Evolutionary conservation across 2,329 filamentous ascomycete species (phyloP), one percentile per base, ranked within the genome.

Genomic region (Paramyrothecium sp.): DNA sequence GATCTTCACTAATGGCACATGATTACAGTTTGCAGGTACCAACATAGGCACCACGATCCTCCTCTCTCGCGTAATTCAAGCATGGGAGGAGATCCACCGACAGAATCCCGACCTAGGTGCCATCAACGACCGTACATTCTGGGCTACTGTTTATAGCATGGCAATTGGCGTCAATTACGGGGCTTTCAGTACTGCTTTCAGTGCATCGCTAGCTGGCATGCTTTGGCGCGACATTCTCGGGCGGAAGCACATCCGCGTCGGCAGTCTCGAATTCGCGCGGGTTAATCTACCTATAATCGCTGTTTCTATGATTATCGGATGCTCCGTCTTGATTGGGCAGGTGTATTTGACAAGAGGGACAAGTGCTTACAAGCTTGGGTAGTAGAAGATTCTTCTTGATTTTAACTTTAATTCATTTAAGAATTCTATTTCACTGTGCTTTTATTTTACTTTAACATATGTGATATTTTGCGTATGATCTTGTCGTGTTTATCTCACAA

Each of bases 41-140:
- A 91, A 91, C 61, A 91, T 91, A 54, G 89, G 89, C 34, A 90
- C 89, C 0, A 88, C 89, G 0, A 91, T 92, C 65, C 81, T 91
- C 1, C 77, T 91, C 1, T 90, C 83, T 10, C 85, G 89, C 3
- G 81, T 91, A 7, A 83, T 91, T 12, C 89, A 91, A 67, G 75
- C 83, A 0, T 91, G 89, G 89, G 75, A 83, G 60, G 65, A 74
- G 2, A 89, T 91, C 46, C 85, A 88, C 61, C 56, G 66, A 1
- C 58, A 61, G 0, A 44, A 44, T 19, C 50, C 50, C 13, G 80
- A 77, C 44, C 71, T 72, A 0, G 71, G 69, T 1, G 70, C 78
- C 1, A 88, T 91, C 53, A 81, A 76, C 13, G 75, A 90, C 48
- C 81, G 88, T 3, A 89, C 82, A 0, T 90, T 90, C 67, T 91